Conservation (phyloP, 805 yeast species). For the Cyberlindnera suaveolens region DNA sequence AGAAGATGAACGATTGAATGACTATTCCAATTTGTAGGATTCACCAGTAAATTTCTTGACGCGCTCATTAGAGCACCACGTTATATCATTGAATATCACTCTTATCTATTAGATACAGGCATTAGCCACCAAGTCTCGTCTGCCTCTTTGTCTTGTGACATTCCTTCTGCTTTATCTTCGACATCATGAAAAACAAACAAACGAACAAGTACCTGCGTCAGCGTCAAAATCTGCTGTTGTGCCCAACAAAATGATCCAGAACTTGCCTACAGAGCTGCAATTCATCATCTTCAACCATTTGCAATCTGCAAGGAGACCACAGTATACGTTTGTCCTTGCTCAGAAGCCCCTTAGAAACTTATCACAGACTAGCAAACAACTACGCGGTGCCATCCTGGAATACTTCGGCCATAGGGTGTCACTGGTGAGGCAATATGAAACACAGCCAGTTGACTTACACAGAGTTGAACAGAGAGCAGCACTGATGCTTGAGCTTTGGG, state of each 20-base stretch:
- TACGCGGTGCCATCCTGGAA: not conserved
- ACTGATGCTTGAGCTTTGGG: not conserved
- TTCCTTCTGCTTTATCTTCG: no score
- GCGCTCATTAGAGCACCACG: no score
- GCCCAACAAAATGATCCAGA: not conserved
- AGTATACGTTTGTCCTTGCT: not conserved
- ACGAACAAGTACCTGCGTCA: no score
- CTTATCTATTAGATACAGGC: no score
- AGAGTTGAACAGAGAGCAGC: not conserved
- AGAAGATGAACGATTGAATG: constrained; percentile 24
- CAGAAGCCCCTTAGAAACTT: not conserved
- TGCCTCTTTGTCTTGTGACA: no score
- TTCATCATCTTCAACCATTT: not conserved
- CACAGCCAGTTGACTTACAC: not conserved
- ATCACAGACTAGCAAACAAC: not conserved
- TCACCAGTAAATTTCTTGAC: no score
- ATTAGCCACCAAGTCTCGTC: no score
- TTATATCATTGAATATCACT: no score
- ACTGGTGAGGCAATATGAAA: not conserved
- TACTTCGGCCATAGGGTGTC: not conserved
- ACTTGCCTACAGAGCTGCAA: not conserved
- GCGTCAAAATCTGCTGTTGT: no score
- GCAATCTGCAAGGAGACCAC: not conserved
- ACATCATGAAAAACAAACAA: no score
- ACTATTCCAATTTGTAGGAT: no score